A percentile compares a stretch with the other conserved stretches of the same genome.
Evolutionary conservation across 139 green algal genomes (phyloP).

Genomic region (Coelastrella sp.): DNA sequence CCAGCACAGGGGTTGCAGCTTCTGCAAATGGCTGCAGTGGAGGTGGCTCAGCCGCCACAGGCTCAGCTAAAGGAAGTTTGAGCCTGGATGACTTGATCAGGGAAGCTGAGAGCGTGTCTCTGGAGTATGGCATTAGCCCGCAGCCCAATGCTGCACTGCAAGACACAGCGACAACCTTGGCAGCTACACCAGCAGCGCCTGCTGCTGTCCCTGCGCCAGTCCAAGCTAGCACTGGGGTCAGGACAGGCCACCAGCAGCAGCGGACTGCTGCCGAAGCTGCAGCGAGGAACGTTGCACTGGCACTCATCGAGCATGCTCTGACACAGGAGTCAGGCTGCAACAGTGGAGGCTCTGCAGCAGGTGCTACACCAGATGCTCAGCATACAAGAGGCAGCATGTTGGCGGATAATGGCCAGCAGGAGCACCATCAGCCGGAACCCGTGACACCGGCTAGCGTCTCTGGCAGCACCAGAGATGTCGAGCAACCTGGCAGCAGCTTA

Average conservation of each 20-base stretch:
- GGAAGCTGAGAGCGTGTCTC: slow-evolving; percentile 6
- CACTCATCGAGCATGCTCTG: not conserved
- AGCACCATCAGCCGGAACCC: not conserved
- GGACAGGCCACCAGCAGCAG: not conserved
- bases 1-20: too few species aligned
- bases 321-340: not conserved
- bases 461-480: not conserved
- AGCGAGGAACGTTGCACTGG: not conserved
- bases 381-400: not conserved
- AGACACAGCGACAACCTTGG: not conserved
- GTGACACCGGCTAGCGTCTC: not conserved
- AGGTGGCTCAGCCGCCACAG: not conserved
- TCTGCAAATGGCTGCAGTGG: not conserved
- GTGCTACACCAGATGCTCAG: not conserved
- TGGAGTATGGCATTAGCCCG: slow-evolving; percentile 40
- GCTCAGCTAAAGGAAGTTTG: not conserved
- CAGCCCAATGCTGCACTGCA: not conserved
- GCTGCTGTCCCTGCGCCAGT: too few species aligned
- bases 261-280: not conserved
- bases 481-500: not conserved
- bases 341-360: not conserved
- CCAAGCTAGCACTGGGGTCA: too few species aligned
- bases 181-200: too few species aligned
- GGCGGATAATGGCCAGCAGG: not conserved
- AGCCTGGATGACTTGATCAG: slow-evolving; percentile 29